phyloP scores from a whole-genome alignment of 2,329 filamentous ascomycete genomes.

The Sporothrix globosa region DNA sequence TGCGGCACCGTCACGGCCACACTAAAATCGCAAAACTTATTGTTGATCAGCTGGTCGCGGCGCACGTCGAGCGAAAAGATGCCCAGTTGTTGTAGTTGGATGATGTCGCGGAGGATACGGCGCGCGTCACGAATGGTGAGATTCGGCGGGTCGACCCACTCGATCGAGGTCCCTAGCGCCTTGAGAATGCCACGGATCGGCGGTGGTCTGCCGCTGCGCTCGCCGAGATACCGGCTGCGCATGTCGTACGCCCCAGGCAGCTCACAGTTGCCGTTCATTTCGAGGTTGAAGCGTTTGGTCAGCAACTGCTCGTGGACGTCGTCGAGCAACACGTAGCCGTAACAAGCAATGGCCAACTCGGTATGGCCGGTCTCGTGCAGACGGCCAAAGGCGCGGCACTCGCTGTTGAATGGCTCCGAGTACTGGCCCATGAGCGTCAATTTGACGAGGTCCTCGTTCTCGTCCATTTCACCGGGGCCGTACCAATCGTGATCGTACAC shows the following conservation, averaged over 20 bases:
- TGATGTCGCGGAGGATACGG: not conserved
- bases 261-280: not conserved
- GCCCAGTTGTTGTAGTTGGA: slow-evolving; percentile 4
- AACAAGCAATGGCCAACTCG: slow-evolving; percentile 1
- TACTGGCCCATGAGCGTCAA: not conserved
- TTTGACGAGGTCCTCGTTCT: not conserved
- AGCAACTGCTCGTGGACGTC: not conserved
- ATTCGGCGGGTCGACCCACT: not conserved
- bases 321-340: slow-evolving; percentile 13
- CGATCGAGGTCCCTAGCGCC: not conserved
- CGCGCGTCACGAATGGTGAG: not conserved
- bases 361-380: not conserved
- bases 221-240: not conserved
- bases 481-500: slow-evolving; percentile 21
- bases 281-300: not conserved
- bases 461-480: not conserved
- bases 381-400: slow-evolving; percentile 15
- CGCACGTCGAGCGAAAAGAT: not conserved
- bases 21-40: slow-evolving; percentile 12
- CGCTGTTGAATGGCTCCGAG: slow-evolving; percentile 13
- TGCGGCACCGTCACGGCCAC: slow-evolving; percentile 2
- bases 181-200: slow-evolving; percentile 17
- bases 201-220: slow-evolving; percentile 3
- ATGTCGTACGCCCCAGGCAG: not conserved
- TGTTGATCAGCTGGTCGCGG: not conserved